Percentiles rank a stretch among this genome's conserved stretches.
These are phyloP conservation scores for Casaregolazyma lundiana DNA, from an alignment of 1,139 yeast genomes.

Conservation along the genomic window DNA sequence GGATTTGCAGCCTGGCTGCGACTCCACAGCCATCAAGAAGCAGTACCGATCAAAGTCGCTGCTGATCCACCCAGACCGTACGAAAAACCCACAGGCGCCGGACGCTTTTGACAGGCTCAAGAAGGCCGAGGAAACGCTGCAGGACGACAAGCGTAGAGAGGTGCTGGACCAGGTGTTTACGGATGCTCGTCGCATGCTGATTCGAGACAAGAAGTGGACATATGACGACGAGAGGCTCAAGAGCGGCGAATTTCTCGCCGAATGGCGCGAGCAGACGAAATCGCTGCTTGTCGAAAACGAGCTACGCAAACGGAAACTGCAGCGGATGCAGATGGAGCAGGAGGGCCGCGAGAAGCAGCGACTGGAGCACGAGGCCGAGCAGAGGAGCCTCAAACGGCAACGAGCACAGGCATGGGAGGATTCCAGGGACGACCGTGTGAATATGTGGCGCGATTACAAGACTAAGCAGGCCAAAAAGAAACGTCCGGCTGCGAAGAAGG, in stretches of 20 bases:
- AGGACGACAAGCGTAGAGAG: constrained; percentile 33
- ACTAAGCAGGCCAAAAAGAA: constrained; percentile 42
- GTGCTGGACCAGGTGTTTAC: constrained; percentile 40
- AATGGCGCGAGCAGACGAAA: constrained; percentile 40
- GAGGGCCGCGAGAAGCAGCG: constrained; percentile 38
- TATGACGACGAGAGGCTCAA: constrained; percentile 38
- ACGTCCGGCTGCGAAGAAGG: constrained; percentile 35
- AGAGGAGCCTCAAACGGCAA: constrained; percentile 39
- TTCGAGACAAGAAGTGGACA: constrained; percentile 44
- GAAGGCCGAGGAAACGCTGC: constrained; percentile 36
- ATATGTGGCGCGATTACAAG: constrained; percentile 55
- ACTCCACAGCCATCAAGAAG: constrained; percentile 40
- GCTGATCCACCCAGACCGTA: constrained; percentile 67
- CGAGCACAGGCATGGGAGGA: constrained; percentile 58
- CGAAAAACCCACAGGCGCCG: constrained; percentile 51
- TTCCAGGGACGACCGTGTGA: constrained; percentile 54
- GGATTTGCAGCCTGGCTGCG: constrained; percentile 49
- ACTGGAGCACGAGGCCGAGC: constrained; percentile 37
- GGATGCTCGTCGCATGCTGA: constrained; percentile 41
- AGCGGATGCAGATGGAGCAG: constrained; percentile 40
- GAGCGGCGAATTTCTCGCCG: constrained; percentile 37
- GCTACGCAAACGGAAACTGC: constrained; percentile 38
- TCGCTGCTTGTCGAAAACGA: constrained; percentile 43
- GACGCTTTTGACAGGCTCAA: constrained; percentile 54
- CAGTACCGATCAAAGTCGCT: constrained; percentile 56